These are phyloP conservation scores for Vaccinium corymbosum DNA, from an alignment of 148 eudicot species.

Conservation along the genomic window DNA sequence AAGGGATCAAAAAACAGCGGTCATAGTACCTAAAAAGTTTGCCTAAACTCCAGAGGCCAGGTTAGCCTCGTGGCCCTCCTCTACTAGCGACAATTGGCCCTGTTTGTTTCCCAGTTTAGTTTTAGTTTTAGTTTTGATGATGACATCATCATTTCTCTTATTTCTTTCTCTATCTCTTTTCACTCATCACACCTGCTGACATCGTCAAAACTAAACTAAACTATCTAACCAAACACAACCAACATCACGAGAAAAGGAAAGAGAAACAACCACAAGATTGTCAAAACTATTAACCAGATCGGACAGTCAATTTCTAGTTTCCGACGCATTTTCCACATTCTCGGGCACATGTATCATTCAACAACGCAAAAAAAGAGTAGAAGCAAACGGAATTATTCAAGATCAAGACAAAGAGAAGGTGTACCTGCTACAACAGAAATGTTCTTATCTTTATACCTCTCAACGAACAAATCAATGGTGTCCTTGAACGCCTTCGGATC, in stretches of 20 bases:
- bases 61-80: background rate
- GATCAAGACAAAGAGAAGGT: background rate
- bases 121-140: too few species aligned
- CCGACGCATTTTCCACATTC: background rate
- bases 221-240: too few species aligned
- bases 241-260: background rate
- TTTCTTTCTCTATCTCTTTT: too few species aligned
- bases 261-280: background rate
- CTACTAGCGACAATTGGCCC: background rate
- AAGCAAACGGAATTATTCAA: background rate
- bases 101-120: too few species aligned
- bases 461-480: constrained; percentile 93
- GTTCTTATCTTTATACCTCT: constrained; percentile 67
- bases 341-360: background rate
- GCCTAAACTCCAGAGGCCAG: background rate
- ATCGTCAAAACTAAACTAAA: too few species aligned
- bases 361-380: too few species aligned
- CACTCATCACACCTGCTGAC: too few species aligned
- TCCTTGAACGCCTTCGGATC: constrained; percentile 91
- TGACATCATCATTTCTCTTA: too few species aligned
- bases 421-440: constrained; percentile 89
- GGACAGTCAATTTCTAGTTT: too few species aligned
- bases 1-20: too few species aligned
- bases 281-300: background rate
- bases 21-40: too few species aligned